phyloP scores from a whole-genome alignment of 345 rosid species.

The Moringa oleifera region DNA sequence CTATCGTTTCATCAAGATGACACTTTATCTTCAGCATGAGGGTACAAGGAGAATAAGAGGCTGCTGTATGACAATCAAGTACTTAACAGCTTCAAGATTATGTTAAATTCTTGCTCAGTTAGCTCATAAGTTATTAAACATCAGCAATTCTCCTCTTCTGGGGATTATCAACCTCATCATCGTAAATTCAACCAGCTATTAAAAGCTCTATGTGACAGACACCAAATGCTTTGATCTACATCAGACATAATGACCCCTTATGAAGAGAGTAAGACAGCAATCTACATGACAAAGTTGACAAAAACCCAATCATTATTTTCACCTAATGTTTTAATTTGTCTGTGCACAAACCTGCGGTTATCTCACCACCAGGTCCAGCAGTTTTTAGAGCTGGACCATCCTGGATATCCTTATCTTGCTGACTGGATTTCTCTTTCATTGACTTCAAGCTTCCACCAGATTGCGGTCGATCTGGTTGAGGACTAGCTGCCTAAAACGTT shows the following conservation, averaged over 20 bases:
- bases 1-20: too few species aligned
- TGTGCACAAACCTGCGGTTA: slow-evolving; percentile 75
- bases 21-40: too few species aligned
- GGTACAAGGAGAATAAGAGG: too few species aligned
- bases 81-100: too few species aligned
- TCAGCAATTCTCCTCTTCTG: too few species aligned
- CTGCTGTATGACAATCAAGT: too few species aligned
- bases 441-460: slow-evolving; percentile 85
- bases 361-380: slow-evolving; percentile 92
- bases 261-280: background rate
- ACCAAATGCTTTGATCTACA: too few species aligned
- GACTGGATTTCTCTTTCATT: slow-evolving; percentile 67
- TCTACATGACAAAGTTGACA: background rate
- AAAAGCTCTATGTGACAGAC: too few species aligned
- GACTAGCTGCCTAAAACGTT: slow-evolving; percentile 73
- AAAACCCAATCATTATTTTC: background rate
- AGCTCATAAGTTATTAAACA: too few species aligned
- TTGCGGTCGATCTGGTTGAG: slow-evolving; percentile 62
- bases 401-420: slow-evolving; percentile 64
- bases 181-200: too few species aligned
- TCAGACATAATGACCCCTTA: background rate
- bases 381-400: slow-evolving; percentile 83
- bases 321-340: slow-evolving; percentile 9
- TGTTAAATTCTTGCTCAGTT: too few species aligned
- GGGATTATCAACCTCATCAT: too few species aligned